phyloP scores from a whole-genome alignment of 495 filamentous ascomycete genomes.

The Pseudotulostoma volvatum region DNA sequence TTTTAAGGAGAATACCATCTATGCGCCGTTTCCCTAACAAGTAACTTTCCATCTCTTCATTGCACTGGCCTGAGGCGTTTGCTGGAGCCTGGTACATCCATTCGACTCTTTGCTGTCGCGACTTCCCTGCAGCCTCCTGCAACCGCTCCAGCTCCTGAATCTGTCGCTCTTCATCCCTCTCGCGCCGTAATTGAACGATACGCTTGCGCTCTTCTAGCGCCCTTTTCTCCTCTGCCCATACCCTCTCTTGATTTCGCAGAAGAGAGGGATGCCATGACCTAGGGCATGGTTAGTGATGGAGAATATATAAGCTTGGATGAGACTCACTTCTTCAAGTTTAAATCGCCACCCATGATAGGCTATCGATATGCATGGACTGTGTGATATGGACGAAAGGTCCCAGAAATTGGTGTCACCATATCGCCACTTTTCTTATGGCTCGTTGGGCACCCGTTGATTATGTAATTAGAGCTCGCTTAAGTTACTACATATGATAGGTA shows the following conservation, averaged over 20 bases:
- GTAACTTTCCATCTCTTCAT: slow-evolving; percentile 89
- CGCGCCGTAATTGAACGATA: slow-evolving; percentile 71
- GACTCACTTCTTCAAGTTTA: slow-evolving; percentile 77
- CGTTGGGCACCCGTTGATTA: too few species aligned
- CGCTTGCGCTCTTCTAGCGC: slow-evolving; percentile 92
- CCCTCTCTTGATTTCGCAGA: slow-evolving; percentile 65
- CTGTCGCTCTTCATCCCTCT: slow-evolving; percentile 83
- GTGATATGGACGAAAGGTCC: too few species aligned
- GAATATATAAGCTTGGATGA: too few species aligned
- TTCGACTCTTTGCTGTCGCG: slow-evolving; percentile 63
- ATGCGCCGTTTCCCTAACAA: slow-evolving; percentile 82
- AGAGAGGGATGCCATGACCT: slow-evolving; percentile 78
- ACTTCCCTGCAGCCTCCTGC: slow-evolving; percentile 72
- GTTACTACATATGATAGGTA: too few species aligned
- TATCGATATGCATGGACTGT: too few species aligned
- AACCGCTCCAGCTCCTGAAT: slow-evolving; percentile 83
- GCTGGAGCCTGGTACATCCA: slow-evolving; percentile 95
- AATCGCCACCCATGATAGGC: slow-evolving; percentile 69
- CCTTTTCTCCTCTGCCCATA: slow-evolving; percentile 77
- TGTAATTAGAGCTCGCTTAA: too few species aligned
- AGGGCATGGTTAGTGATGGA: too few species aligned
- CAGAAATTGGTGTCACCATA: too few species aligned
- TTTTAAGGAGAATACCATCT: slow-evolving; percentile 68
- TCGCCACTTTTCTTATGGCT: too few species aligned
- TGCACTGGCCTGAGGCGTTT: slow-evolving; percentile 59